Percentiles rank a stretch among this genome's conserved stretches.
Evolutionary conservation across 306 rosid genomes (phyloP).

Genomic region (Fragaria iinumae): DNA sequence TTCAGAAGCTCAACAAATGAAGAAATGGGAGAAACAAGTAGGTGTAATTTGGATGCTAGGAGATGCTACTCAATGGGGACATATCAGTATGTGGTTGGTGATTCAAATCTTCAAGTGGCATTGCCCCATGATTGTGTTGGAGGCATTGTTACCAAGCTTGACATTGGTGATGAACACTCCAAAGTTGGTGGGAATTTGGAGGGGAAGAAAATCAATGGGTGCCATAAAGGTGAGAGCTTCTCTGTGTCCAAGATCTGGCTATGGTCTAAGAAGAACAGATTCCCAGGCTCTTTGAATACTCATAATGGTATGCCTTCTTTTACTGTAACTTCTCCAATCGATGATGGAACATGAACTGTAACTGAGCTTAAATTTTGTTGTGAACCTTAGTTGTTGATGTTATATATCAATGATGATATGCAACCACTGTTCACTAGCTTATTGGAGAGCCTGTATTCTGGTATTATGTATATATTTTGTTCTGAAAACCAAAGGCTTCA

Average conservation of each 20-base stretch:
- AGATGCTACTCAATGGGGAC: conserved; percentile 96
- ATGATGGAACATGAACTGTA: conserved; percentile 12
- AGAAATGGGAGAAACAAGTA: conserved; percentile 40
- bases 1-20: conserved; percentile 39
- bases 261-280: conserved; percentile 60
- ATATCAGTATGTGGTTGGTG: conserved; percentile 64
- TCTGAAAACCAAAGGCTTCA: neutral
- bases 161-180: neutral
- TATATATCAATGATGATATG: neutral
- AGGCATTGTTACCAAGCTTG: conserved; percentile 11
- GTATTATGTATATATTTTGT: neutral
- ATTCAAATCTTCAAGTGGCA: conserved; percentile 59
- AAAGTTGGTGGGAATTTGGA: conserved; percentile 38
- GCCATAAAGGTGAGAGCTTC: conserved; percentile 68
- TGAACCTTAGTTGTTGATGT: neutral
- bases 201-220: conserved; percentile 56
- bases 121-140: conserved; percentile 21
- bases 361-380: neutral
- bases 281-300: conserved; percentile 38
- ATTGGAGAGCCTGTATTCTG: neutral
- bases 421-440: neutral
- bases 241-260: conserved; percentile 96
- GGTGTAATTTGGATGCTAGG: conserved; percentile 52
- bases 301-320: conserved; percentile 37
- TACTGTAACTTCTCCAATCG: conserved; percentile 15